Evolutionary conservation across 345 rosid genomes (phyloP).

Genomic region (Eucalyptus pumila): DNA sequence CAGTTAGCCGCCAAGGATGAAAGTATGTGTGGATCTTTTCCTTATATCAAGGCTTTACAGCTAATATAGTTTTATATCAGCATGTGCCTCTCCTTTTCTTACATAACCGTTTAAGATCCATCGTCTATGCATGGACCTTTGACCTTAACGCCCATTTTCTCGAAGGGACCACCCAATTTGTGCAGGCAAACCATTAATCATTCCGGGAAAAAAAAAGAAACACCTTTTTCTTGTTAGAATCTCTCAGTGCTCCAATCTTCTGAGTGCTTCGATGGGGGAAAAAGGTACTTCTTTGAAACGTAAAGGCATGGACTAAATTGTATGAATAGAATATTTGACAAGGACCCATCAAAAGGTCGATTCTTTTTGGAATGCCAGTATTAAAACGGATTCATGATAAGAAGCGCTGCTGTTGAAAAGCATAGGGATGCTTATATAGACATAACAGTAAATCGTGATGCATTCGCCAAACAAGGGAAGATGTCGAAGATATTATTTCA

Average conservation of each 20-base stretch:
- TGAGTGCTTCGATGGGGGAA: not conserved
- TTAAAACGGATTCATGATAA: not conserved
- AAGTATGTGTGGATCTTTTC: not conserved
- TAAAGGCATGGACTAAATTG: not conserved
- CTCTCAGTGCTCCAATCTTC: not conserved
- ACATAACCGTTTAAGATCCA: not conserved
- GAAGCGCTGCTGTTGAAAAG: not conserved
- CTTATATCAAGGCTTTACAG: constrained; percentile 5
- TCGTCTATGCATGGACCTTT: not conserved
- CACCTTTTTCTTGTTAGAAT: not conserved
- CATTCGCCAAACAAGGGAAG: not conserved
- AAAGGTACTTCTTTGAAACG: not conserved
- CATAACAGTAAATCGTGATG: not conserved
- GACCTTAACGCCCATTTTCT: not conserved
- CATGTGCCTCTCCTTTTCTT: not conserved
- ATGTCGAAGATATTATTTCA: not conserved
- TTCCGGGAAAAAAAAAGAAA: not conserved
- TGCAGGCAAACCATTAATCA: not conserved
- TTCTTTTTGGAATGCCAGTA: not conserved
- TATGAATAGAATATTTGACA: not conserved
- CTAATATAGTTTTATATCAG: not conserved
- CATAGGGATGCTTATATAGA: not conserved
- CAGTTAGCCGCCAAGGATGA: not conserved
- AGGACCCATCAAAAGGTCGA: not conserved
- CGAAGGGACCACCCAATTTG: not conserved